Conservation (phyloP, 257 asterid genomes). For the Plectranthus barbatus region DNA sequence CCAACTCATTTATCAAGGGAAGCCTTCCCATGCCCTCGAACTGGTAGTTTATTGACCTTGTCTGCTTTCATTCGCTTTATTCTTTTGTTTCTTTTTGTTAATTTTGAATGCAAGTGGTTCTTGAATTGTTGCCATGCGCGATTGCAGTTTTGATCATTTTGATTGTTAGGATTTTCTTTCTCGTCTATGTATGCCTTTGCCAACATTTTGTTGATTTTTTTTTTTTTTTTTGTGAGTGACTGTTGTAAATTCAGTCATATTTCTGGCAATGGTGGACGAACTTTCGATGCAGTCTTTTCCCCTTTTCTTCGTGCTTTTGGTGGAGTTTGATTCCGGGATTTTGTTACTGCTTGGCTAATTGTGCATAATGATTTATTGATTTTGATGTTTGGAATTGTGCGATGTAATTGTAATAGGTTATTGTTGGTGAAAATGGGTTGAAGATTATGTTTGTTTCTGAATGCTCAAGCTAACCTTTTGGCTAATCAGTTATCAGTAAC, state of each 20-base stretch:
- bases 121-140: not conserved
- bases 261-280: not conserved
- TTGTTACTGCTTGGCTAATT: not conserved
- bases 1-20: constrained; percentile 61
- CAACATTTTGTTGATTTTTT: not conserved
- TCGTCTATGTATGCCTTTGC: not conserved
- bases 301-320: not conserved
- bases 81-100: not conserved
- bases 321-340: not conserved
- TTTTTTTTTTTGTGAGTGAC: not conserved
- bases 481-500: constrained; percentile 5
- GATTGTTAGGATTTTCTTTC: not conserved
- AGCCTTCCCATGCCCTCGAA: constrained; percentile 87
- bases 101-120: not conserved
- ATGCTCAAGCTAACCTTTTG: not conserved
- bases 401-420: not conserved
- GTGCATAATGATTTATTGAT: not conserved
- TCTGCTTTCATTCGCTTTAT: not conserved
- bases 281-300: not conserved
- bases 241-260: not conserved
- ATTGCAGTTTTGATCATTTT: constrained; percentile 13
- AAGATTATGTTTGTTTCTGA: not conserved
- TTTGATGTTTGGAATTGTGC: not conserved
- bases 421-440: not conserved
- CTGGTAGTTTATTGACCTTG: constrained; percentile 33